Base-by-base conservation (phyloP, 345 rosid species). In the Gossypioides kirkii region DNA sequence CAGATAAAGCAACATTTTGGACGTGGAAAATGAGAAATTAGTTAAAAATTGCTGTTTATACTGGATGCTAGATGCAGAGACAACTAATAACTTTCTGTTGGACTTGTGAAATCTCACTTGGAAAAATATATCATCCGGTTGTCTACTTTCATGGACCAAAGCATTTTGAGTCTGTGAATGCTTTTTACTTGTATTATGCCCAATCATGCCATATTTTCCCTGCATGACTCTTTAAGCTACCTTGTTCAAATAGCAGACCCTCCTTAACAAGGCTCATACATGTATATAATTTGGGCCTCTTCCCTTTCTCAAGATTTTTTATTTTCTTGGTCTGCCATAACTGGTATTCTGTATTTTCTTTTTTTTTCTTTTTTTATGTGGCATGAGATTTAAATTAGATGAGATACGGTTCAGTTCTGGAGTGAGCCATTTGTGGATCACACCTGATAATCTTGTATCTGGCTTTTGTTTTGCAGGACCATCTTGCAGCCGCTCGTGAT, bases 401-500 rank as follows among this genome's bases (percentile, higher is more conserved):
- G 6, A 26, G 11, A 49, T 47, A 49, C 3, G 18, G 20, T 45
- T 49, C 8, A 45, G 38, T 5, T 32, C 38, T 5, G 38, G 38
- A 41, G 41, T 26, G n/a, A 5, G 9, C 65, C 46, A 12, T 42
- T 42, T 11, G 23, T 42, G 38, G 43, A 26, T 56, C 60, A 50
- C 32, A 42, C 32, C 42, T 49, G 14, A 62, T 63, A 46, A 58
- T 46, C 26, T 56, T 45, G 45, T 60, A 61, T 69, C 53, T 64
- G 42, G 54, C 71, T 45, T 71, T 66, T 61, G 61, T 79, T 47
- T 53, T 87, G 84, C 70, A 93, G 98, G 98, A 93, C 77, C 98
- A 91, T 85, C 72, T 93, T 71, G 87, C 95, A 32, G 83, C 97
- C 53, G 80, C 90, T 73, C 95, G 95, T 16, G 97, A 88, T 82